phyloP scores from a whole-genome alignment of 2,329 filamentous ascomycete genomes.

The Aspergillus bombycis region DNA sequence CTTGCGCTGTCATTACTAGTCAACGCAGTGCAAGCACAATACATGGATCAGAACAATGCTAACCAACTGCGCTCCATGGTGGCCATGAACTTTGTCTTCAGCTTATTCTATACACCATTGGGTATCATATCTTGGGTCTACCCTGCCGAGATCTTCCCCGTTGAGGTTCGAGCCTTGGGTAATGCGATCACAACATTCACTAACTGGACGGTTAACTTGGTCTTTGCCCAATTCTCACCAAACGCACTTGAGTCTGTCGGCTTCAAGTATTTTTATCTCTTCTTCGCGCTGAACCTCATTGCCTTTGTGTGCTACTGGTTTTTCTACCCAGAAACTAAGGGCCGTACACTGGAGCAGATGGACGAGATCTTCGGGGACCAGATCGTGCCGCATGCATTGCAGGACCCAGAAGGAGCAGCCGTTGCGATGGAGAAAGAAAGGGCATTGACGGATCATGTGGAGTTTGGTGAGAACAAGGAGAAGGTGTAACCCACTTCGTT shows the following conservation, averaged over 20 bases:
- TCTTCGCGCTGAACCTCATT: conserved; percentile 51
- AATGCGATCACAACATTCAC: conserved; percentile 46
- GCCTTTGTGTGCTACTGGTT: conserved; percentile 39
- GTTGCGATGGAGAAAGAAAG: conserved; percentile 3
- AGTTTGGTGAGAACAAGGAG: not conserved
- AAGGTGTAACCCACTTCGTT: not conserved
- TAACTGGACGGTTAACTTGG: conserved; percentile 50
- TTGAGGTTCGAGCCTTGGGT: conserved; percentile 44
- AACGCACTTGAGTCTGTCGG: conserved; percentile 44
- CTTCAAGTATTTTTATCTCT: conserved; percentile 53
- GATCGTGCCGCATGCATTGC: conserved; percentile 7
- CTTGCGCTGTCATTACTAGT: conserved; percentile 42
- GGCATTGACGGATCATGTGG: not conserved
- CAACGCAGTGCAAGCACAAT: conserved; percentile 44
- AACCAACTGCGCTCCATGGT: conserved; percentile 48
- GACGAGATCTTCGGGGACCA: conserved; percentile 30
- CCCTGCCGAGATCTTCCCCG: conserved; percentile 50
- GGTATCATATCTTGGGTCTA: conserved; percentile 51
- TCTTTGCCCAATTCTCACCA: conserved; percentile 54
- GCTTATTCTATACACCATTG: conserved; percentile 46
- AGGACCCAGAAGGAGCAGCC: conserved; percentile 3
- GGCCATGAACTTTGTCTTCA: conserved; percentile 51
- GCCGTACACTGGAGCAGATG: conserved; percentile 33
- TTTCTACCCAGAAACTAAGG: conserved; percentile 38
- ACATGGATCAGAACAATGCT: conserved; percentile 36